These are phyloP conservation scores for Sphagnum tenellum DNA, from an alignment of 225 moss, liverwort and hornwort species.

Conservation along the genomic window DNA sequence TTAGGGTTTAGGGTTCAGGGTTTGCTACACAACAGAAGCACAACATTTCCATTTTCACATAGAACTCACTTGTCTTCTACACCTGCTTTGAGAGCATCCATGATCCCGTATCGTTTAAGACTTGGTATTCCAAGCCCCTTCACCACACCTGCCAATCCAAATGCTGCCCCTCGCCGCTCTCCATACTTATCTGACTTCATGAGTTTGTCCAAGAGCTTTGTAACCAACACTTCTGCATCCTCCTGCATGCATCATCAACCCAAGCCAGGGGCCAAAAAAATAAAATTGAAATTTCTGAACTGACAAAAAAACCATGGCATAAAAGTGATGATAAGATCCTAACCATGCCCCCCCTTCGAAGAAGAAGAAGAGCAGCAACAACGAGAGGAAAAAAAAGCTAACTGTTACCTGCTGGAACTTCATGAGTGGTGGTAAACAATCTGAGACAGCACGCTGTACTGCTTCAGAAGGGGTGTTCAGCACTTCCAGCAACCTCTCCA, in stretches of 20 bases:
- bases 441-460: constrained; percentile 93
- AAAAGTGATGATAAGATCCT: no score
- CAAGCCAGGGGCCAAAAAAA: no score
- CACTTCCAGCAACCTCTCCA: constrained; percentile 83
- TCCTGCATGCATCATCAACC: constrained; percentile 30
- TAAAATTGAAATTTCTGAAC: no score
- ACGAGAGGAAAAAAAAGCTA: no score
- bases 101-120: constrained; percentile 63
- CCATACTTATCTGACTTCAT: constrained; percentile 87
- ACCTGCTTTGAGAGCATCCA: constrained; percentile 75
- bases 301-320: no score
- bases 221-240: constrained; percentile 56
- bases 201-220: constrained; percentile 55
- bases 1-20: no score
- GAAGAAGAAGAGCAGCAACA: no score
- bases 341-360: no score
- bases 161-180: constrained; percentile 94
- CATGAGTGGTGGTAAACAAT: constrained; percentile 90
- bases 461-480: constrained; percentile 97
- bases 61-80: constrained; percentile 78
- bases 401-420: constrained; percentile 59
- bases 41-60: no score
- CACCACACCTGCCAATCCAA: constrained; percentile 95
- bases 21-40: no score
- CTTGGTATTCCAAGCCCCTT: constrained; percentile 91